Evolutionary conservation across 1,139 yeast species (phyloP), one percentile per base, ranked within the genome.

Genomic region (Yamadazyma triangularis): DNA sequence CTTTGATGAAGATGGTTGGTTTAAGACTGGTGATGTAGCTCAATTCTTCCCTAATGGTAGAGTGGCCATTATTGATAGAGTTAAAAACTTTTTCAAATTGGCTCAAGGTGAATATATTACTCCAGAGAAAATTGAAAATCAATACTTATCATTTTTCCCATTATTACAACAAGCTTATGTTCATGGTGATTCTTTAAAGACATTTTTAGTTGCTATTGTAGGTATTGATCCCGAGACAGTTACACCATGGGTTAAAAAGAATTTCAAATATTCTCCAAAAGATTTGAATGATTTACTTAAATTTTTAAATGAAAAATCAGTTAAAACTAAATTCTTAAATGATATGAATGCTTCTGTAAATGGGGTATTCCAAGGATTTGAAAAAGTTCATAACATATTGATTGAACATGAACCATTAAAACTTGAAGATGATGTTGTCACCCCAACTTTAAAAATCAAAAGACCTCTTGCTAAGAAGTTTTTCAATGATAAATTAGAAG

Each of bases 101-200:
- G 73, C 89, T 1, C 93, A 83, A 55, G 93, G 93, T 37, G 93
- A 83, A 54, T 83, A 83, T 53, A 75, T 83, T 33, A 80, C 88
- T 2, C 89, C 91, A 3, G 93, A 83, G 50, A 78, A 75, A 53
- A 77, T 83, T 40, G 93, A 83, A 50, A 79, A 77, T 48, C 59
- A 62, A 15, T 81, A 82, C 47, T 58, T 79, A 27, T 67, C 83
- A 3, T 55, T 62, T 11, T 70, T 74, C 41, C 69, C 81, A 5
- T 51, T 72, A 14, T 48, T 74, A 15, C 56, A 73, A 8, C 88
- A 81, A 51, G 50, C 76, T 12, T 81, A 70, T 50, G 73, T 76
- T n/a, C 62, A 60, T 38, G 67, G 67, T 10, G 63, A 61, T 31
- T 55, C 61, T 3, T 42, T 50, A 15, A 42, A 56, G 26, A 46